A percentile compares a stretch with the other conserved stretches of the same genome.
Conservation (phyloP, 495 filamentous ascomycete species). For the Hyaloscypha hepaticicola region DNA sequence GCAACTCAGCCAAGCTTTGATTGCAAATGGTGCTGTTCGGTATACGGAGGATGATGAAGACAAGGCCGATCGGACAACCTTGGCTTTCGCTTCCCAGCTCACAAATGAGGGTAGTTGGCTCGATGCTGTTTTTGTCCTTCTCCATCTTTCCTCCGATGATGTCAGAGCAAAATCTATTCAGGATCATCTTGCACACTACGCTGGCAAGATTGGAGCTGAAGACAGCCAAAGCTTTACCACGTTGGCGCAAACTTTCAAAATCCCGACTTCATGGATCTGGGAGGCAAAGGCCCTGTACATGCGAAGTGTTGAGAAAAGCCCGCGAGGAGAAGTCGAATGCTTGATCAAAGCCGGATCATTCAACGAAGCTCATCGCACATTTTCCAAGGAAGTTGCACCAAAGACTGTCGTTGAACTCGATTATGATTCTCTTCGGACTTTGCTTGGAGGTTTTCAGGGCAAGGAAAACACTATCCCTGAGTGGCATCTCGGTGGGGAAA, state of each 20-base stretch:
- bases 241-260: slow-evolving; percentile 57
- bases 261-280: slow-evolving; percentile 79
- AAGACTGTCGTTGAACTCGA: slow-evolving; percentile 75
- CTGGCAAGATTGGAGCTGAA: slow-evolving; percentile 50
- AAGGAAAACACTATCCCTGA: slow-evolving; percentile 42
- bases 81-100: slow-evolving; percentile 72
- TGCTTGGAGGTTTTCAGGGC: slow-evolving; percentile 66
- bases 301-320: slow-evolving; percentile 61
- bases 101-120: slow-evolving; percentile 66
- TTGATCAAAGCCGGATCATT: slow-evolving; percentile 73
- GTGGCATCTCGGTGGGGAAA: slow-evolving; percentile 76
- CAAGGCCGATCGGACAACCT: slow-evolving; percentile 63
- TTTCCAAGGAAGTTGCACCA: slow-evolving; percentile 75
- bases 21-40: slow-evolving; percentile 44
- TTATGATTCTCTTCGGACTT: slow-evolving; percentile 57
- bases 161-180: slow-evolving; percentile 66
- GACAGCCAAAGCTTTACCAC: slow-evolving; percentile 55
- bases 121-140: slow-evolving; percentile 68
- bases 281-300: slow-evolving; percentile 83
- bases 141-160: slow-evolving; percentile 66
- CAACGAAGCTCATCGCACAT: slow-evolving; percentile 79
- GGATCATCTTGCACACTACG: slow-evolving; percentile 66
- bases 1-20: slow-evolving; percentile 65
- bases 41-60: slow-evolving; percentile 45
- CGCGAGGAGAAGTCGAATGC: slow-evolving; percentile 65